Evolutionary conservation across 345 rosid species (phyloP), one percentile per base, ranked within the genome.

Genomic region (Carallia brachiata): DNA sequence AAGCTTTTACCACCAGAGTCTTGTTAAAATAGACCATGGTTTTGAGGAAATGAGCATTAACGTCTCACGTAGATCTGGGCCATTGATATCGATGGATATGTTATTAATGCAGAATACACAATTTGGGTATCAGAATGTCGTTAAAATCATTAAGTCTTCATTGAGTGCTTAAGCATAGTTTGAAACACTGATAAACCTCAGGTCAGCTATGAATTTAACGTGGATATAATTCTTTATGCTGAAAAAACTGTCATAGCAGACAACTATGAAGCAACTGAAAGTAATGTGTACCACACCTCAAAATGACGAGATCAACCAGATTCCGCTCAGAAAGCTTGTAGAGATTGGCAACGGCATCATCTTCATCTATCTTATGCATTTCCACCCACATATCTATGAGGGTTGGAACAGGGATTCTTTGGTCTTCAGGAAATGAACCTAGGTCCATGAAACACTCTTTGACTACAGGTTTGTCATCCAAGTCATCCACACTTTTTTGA

Each of bases 401-500:
- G 50, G 70, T 37, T 18, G 65, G 8, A 2, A 64, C 76, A 39
- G 80, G 80, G 67, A 71, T 67, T 36, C 16, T 56, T 6, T 63
- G 69, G 62, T 68, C 80, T 65, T 71, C 80, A 6, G 76, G 80
- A 31, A 77, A 77, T 55, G 69, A 56, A 48, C 80, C 75, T 2
- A 77, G 73, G 58, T 77, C 80, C 76, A 67, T 72, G 65, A 32
- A 72, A 63, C 80, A 77, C 62, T 71, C 73, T 65, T 71, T 72
- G 36, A 47, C 54, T 48, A 7, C 37, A 36, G 32, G 32, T 12
- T 62, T 58, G 37, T 73, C 36, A 50, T 68, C 61, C 36, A 77
- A 60, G 53, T 71, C 77, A 48, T 77, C 81, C 18, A 77, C 47
- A n/a, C 77, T 73, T 27, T 32, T 73, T 69, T 63, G 66, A 34